Base-by-base conservation (phyloP, 176 grass and related monocot genomes). In the Themeda triandra region DNA sequence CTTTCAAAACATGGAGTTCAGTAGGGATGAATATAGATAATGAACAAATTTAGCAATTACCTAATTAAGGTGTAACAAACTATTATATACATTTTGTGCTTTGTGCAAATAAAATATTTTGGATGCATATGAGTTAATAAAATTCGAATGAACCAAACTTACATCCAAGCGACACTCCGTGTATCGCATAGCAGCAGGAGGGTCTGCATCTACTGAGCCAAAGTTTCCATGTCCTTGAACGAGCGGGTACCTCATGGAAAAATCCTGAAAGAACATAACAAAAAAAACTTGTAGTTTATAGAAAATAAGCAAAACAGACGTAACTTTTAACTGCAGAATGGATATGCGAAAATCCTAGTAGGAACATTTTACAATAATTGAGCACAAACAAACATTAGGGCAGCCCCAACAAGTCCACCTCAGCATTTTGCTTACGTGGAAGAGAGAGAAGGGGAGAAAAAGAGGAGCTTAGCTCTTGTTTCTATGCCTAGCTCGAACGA, bases 201-300 rank as follows among this genome's bases (percentile, higher is more conserved):
- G 93, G 89, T 98, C 96, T 53, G 93, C 93, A 92, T 98, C 96
- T 75, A 98, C 85, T 78, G 96, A 95, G 59, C 96, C 96, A 83
- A 98, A 98, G 77, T 98, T 98, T 85, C 96, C 96, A 87, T 98
- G 96, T 65, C 96, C 96, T 85, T 89, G 87, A 89, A 98, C 91
- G 44, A 98, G 91, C 13, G 93, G 93, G 35, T 80, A 91, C 59
- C 96, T 88, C 91, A 98, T 80, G 79, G 96, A 98, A 79, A 98
- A 98, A 82, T 95, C 96, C 96, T 98, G 82, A 68, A 88, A 80
- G 78, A 75, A 14, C 25, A 77, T 35, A 86, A 66, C 19, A 25
- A 63, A 32, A 74, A 84, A 80, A 58, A 30, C 36, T 53, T 82
- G 46, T 4, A 28, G 49, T 65, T 85, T 85, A 77, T 27, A 78